These are phyloP conservation scores for Candida chauliodis DNA, from an alignment of 805 yeast species.

Conservation along the genomic window DNA sequence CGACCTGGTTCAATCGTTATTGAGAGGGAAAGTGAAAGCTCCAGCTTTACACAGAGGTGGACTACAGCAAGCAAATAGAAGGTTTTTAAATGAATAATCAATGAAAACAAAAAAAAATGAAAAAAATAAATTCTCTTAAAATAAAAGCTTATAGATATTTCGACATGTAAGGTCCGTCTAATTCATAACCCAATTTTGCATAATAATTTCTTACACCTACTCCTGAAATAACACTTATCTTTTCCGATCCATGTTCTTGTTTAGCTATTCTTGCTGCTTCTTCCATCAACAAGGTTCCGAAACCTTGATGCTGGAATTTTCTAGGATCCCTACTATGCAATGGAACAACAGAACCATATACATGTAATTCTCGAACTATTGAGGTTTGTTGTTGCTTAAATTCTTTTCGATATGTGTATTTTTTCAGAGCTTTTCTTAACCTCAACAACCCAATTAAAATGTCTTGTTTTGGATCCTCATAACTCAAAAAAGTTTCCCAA, in stretches of 20 bases:
- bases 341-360: slow-evolving; percentile 96
- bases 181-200: slow-evolving; percentile 81
- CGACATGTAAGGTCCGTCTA: slow-evolving; percentile 99
- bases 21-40: slow-evolving; percentile 38
- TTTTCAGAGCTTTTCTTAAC: slow-evolving; percentile 82
- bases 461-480: slow-evolving; percentile 96
- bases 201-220: slow-evolving; percentile 97
- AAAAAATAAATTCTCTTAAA: too few relatives aligned
- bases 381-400: slow-evolving; percentile 81
- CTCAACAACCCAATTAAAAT: slow-evolving; percentile 88
- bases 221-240: slow-evolving; percentile 92
- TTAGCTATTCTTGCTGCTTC: slow-evolving; percentile 95
- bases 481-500: slow-evolving; percentile 95
- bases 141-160: slow-evolving; percentile 24
- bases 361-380: slow-evolving; percentile 94
- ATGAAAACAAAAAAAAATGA: too few relatives aligned
- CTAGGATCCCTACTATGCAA: slow-evolving; percentile 94
- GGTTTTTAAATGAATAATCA: slow-evolving; percentile 11
- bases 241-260: slow-evolving; percentile 90
- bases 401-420: slow-evolving; percentile 88
- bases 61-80: slow-evolving; percentile 17
- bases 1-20: slow-evolving; percentile 37
- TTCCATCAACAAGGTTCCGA: slow-evolving; percentile 95
- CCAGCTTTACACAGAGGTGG: slow-evolving; percentile 46
- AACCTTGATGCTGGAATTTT: slow-evolving; percentile 98